These are phyloP conservation scores for Aspergillus hiratsukae DNA, from an alignment of 2,329 filamentous ascomycete species.

Conservation along the genomic window DNA sequence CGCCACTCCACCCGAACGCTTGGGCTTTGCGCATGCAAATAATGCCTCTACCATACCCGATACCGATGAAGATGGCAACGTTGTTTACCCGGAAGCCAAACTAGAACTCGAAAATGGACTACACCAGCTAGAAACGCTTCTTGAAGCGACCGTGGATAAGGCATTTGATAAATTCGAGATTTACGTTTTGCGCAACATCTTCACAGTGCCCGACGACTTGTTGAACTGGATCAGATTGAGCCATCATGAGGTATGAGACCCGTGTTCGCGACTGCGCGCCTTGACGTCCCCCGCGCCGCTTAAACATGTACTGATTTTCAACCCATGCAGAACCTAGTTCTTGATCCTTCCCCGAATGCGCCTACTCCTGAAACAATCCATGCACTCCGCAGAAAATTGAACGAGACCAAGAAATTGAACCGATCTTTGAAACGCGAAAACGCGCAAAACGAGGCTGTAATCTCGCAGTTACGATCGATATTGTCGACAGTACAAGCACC, in stretches of 20 bases:
- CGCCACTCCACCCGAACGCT: slow-evolving; percentile 64
- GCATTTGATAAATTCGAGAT: slow-evolving; percentile 86
- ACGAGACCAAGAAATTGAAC: slow-evolving; percentile 74
- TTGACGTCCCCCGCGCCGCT: neutral
- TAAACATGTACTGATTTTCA: neutral
- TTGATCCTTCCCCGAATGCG: slow-evolving; percentile 30
- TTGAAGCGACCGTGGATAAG: slow-evolving; percentile 76
- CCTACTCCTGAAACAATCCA: slow-evolving; percentile 66
- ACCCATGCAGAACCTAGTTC: slow-evolving; percentile 32
- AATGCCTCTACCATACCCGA: slow-evolving; percentile 45
- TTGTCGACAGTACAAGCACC: slow-evolving; percentile 36
- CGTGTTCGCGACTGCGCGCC: neutral
- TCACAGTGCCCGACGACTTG: slow-evolving; percentile 67
- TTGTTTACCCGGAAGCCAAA: slow-evolving; percentile 49
- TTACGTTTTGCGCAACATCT: slow-evolving; percentile 80
- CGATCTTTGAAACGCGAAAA: slow-evolving; percentile 65
- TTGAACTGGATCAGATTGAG: slow-evolving; percentile 73
- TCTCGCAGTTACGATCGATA: slow-evolving; percentile 60
- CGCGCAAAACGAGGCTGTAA: slow-evolving; percentile 65
- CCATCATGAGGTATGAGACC: slow-evolving; percentile 68
- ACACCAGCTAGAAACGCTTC: slow-evolving; percentile 76
- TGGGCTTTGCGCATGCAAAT: slow-evolving; percentile 67
- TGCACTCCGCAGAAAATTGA: slow-evolving; percentile 66
- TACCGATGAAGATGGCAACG: slow-evolving; percentile 44
- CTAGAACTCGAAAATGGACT: slow-evolving; percentile 84